A percentile compares a stretch with the other conserved stretches of the same genome.
Evolutionary conservation across 202 grass and related monocot genomes (phyloP).

Genomic region (Bolboschoenoplectus hybrid): DNA sequence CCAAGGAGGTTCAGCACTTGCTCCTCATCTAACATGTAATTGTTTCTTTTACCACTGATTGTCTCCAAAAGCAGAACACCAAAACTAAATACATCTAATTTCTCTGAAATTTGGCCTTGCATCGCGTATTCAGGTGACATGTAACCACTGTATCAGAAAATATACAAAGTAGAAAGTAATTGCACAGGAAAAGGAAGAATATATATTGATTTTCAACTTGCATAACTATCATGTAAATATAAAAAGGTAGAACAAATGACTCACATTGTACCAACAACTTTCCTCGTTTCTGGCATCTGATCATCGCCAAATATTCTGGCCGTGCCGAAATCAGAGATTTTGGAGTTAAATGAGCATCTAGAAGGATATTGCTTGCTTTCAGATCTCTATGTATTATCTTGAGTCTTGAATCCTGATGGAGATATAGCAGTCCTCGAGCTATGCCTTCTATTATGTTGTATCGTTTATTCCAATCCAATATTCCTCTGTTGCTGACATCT

Average conservation of each 20-base stretch:
- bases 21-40: constrained; percentile 34
- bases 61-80: constrained; percentile 45
- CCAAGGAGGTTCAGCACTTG: constrained; percentile 25
- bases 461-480: constrained; percentile 26
- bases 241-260: constrained; percentile 23
- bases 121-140: constrained; percentile 53
- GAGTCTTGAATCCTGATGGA: constrained; percentile 69
- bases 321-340: constrained; percentile 76
- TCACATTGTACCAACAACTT: constrained; percentile 51
- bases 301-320: constrained; percentile 49
- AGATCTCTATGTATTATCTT: constrained; percentile 77
- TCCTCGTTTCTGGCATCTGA: constrained; percentile 38
- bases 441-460: constrained; percentile 13
- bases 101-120: constrained; percentile 39
- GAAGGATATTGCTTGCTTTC: constrained; percentile 68
- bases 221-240: neutral
- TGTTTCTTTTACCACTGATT: constrained; percentile 34
- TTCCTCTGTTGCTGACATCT: neutral
- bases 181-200: neutral
- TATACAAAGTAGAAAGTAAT: neutral
- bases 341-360: constrained; percentile 58
- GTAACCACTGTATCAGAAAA: constrained; percentile 37
- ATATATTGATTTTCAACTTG: neutral
- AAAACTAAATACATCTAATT: constrained; percentile 45
- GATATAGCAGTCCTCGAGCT: constrained; percentile 53